Conservation (phyloP, 352 stramenopile species). For the Pythium plurisporium region DNA sequence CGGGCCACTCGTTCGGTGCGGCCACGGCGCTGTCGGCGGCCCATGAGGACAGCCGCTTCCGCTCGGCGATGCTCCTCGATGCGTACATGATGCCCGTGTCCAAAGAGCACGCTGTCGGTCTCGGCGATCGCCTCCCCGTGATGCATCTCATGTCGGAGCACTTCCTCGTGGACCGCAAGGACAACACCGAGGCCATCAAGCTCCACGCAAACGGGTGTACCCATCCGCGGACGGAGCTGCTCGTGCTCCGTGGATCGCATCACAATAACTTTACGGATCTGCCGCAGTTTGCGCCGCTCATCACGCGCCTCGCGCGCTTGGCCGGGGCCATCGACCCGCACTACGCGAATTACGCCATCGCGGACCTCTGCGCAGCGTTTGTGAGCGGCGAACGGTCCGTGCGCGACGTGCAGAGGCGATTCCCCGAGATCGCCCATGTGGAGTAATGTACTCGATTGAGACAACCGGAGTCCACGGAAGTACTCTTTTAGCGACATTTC, state of each 20-base stretch:
- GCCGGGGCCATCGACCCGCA: constrained; percentile 38
- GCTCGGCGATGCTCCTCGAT: constrained; percentile 47
- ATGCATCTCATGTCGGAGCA: constrained; percentile 65
- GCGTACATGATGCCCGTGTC: constrained; percentile 58
- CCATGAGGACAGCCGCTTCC: constrained; percentile 42
- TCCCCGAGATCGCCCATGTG: no score
- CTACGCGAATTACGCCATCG: constrained; percentile 35
- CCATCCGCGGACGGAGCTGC: constrained; percentile 30
- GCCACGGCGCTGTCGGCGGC: constrained; percentile 44
- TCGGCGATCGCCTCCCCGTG: constrained; percentile 36
- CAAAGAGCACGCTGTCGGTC: constrained; percentile 27
- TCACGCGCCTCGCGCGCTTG: constrained; percentile 41
- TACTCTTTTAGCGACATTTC: no score
- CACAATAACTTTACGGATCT: constrained; percentile 80
- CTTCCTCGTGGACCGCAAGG: constrained; percentile 40
- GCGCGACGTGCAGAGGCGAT: no score
- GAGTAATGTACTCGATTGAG: no score
- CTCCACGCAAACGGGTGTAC: constrained; percentile 31
- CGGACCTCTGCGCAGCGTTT: constrained; percentile 42
- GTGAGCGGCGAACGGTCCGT: no score
- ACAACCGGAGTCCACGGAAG: no score
- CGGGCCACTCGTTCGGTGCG: constrained; percentile 58
- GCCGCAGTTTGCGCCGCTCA: constrained; percentile 45
- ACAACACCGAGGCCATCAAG: constrained; percentile 38
- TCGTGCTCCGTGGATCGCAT: constrained; percentile 29